Conservation (phyloP, 441 rosid genomes). For the Populus hybrid region DNA sequence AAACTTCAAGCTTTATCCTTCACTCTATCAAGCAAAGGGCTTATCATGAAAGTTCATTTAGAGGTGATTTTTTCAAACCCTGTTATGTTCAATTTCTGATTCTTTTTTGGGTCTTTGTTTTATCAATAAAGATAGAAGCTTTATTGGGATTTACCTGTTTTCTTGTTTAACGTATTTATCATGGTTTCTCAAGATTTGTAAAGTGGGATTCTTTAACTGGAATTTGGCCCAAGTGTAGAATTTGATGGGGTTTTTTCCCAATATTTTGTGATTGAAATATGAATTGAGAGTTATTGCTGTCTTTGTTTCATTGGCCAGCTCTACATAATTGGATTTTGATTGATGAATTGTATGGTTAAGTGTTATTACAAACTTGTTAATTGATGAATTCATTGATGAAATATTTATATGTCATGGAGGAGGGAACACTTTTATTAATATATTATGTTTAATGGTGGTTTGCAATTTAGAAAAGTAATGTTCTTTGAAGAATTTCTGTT, state of each 20-base stretch:
- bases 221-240: neutral
- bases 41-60: no score
- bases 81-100: no score
- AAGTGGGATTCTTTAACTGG: neutral
- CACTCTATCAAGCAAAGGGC: neutral
- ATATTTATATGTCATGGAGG: neutral
- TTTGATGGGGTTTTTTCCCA: neutral
- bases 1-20: slow-evolving; percentile 30
- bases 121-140: no score
- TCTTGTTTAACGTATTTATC: no score
- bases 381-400: no score
- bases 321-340: neutral
- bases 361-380: neutral
- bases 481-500: neutral
- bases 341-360: neutral
- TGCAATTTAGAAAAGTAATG: neutral
- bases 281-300: neutral
- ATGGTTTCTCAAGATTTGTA: no score
- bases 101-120: no score
- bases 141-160: no score
- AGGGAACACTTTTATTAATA: neutral
- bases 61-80: no score
- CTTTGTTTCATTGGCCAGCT: neutral
- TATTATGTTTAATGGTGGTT: no score
- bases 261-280: neutral